Conservation (phyloP, 2,329 filamentous ascomycete species). For the Xylariaceae sp. region DNA sequence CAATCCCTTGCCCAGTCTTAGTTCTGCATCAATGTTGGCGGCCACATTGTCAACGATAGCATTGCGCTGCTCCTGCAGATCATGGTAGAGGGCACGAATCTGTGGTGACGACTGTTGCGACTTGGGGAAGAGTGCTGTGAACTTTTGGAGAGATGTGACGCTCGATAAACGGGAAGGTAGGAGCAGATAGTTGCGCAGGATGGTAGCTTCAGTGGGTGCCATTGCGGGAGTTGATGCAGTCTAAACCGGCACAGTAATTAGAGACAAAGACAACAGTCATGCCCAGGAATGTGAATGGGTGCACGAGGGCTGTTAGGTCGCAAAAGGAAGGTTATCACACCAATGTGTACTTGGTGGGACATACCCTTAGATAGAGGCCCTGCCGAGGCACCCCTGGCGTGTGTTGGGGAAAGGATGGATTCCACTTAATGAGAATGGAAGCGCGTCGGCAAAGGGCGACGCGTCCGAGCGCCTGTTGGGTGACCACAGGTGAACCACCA, state of each 20-base stretch:
- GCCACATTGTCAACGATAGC: constrained; percentile 64
- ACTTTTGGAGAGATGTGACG: constrained; percentile 69
- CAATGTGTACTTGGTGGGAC: too few species aligned
- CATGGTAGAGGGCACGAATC: constrained; percentile 69
- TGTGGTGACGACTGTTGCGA: constrained; percentile 61
- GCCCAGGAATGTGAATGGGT: too few species aligned
- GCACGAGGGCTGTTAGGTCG: too few species aligned
- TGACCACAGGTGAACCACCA: background rate
- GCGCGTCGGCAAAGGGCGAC: constrained; percentile 14
- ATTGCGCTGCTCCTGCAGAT: constrained; percentile 71
- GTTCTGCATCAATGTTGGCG: constrained; percentile 61
- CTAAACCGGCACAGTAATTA: constrained; percentile 11
- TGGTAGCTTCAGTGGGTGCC: constrained; percentile 69
- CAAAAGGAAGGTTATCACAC: too few species aligned
- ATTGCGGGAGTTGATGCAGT: constrained; percentile 35
- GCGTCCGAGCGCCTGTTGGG: constrained; percentile 13
- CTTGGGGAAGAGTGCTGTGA: constrained; percentile 71
- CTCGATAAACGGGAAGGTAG: constrained; percentile 69
- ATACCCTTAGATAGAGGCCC: too few species aligned
- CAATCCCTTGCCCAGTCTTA: constrained; percentile 54
- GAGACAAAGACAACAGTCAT: background rate
- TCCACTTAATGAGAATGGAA: constrained; percentile 11
- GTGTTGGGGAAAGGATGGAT: constrained; percentile 2
- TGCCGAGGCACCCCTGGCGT: background rate
- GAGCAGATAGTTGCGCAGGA: constrained; percentile 75